Evolutionary conservation across 2,329 filamentous ascomycete species (phyloP), one percentile per base, ranked within the genome.

Genomic region (Epichloe gansuensis): DNA sequence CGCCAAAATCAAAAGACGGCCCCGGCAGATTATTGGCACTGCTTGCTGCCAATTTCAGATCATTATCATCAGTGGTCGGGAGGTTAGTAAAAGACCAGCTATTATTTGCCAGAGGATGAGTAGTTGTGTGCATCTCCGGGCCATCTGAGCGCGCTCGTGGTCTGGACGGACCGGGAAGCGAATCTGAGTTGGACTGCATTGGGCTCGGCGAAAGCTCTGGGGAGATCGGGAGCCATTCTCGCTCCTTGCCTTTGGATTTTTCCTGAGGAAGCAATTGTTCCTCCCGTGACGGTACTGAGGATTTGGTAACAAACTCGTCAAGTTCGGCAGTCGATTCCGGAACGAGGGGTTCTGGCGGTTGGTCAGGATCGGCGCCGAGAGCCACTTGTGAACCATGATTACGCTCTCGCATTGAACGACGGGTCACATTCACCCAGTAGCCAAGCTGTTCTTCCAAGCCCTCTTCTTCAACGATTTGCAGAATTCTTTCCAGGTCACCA

Each of bases 391-490:
- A 11, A 13, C 4, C 34, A 11, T 17, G 44, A 9, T 53, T 40
- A 48, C 50, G 54, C 64, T 68, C 54, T 5, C 44, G 25, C 56
- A 63, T 55, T 64, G 60, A 59, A 42, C 58, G 58, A 4, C 59
- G 71, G 55, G 81, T 78, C 25, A 78, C 68, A 35, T 74, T 71
- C 11, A 84, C 72, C 71, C 81, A 80, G 62, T 80, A 79, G 11
- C 71, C 69, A 36, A 87, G 71, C 48, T 77, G 75, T 11, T 80
- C 76, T 51, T 77, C 72, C 2, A 80, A 71, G 4, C 76, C 73
- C 58, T 85, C 81, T 39, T 79, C 74, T 40, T 76, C 74, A 35
- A 85, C 81, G 23, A 86, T 79, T 41, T 73, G 69, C 3, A 84
- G 57, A 27, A 86, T 79, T 53, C 73, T 74, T 38, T 77, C 71